Evolutionary conservation across 352 stramenopile genomes (phyloP).

Genomic region (Peronospora belbahrii): DNA sequence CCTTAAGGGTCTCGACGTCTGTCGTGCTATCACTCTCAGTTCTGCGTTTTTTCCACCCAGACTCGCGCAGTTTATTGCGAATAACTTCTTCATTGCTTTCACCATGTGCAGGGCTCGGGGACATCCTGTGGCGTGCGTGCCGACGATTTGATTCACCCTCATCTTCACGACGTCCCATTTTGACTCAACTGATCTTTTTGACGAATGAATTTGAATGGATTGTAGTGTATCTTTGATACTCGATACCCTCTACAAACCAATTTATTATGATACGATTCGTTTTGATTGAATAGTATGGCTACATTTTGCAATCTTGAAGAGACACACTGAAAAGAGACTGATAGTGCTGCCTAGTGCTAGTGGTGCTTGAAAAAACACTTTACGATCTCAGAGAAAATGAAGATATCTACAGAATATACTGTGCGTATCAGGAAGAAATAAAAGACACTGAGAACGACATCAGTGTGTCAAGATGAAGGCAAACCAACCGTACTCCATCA

Average conservation of each 20-base stretch:
- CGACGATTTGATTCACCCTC: slow-evolving; percentile 14
- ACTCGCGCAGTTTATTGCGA: slow-evolving; percentile 60
- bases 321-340: no score
- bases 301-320: slow-evolving; percentile 21
- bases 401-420: slow-evolving; percentile 95
- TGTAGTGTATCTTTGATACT: no score
- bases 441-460: slow-evolving; percentile 87
- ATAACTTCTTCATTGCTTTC: slow-evolving; percentile 58
- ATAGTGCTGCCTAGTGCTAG: no score
- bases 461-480: slow-evolving; percentile 37
- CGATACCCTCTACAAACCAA: background rate
- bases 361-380: slow-evolving; percentile 88
- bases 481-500: slow-evolving; percentile 9
- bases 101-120: slow-evolving; percentile 12
- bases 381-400: slow-evolving; percentile 90
- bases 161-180: slow-evolving; percentile 25
- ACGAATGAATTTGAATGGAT: slow-evolving; percentile 4
- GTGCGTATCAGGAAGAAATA: slow-evolving; percentile 95
- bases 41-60: slow-evolving; percentile 58
- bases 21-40: slow-evolving; percentile 11
- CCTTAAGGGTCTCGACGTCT: slow-evolving; percentile 13
- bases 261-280: background rate
- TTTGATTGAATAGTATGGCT: background rate
- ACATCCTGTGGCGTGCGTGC: slow-evolving; percentile 11
- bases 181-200: slow-evolving; percentile 1